Conservation (phyloP, 306 rosid species). For the Vigna mungo region DNA sequence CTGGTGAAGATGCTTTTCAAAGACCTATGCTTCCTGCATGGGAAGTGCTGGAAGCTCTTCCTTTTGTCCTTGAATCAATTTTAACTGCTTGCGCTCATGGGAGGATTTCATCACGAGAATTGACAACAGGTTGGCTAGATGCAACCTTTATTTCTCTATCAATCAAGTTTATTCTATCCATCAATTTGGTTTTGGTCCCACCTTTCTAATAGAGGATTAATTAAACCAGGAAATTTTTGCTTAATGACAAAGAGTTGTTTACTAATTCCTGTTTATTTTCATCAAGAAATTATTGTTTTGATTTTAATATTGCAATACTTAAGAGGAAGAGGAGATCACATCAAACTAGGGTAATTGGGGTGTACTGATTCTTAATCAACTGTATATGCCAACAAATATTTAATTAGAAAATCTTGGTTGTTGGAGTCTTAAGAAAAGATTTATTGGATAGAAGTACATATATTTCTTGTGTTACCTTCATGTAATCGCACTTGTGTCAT, state of each 20-base stretch:
- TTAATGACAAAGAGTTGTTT: slow-evolving; percentile 6
- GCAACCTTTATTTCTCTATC: slow-evolving; percentile 39
- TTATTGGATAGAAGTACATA: slow-evolving; percentile 27
- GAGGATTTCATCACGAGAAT: slow-evolving; percentile 77
- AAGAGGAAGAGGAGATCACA: slow-evolving; percentile 4
- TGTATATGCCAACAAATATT: slow-evolving; percentile 19
- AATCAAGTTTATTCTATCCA: slow-evolving; percentile 35
- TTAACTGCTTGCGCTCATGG: slow-evolving; percentile 85
- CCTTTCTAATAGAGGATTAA: slow-evolving; percentile 26
- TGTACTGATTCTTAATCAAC: slow-evolving; percentile 8
- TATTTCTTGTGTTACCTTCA: slow-evolving; percentile 40
- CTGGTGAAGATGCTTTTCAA: slow-evolving; percentile 63
- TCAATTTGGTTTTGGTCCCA: slow-evolving; percentile 16
- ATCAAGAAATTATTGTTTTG: slow-evolving; percentile 12
- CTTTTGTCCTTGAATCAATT: slow-evolving; percentile 77
- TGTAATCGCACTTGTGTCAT: slow-evolving; percentile 38
- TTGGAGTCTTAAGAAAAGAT: slow-evolving; percentile 13
- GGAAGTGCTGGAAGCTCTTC: slow-evolving; percentile 83
- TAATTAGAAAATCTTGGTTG: slow-evolving; percentile 21
- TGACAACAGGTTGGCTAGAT: slow-evolving; percentile 73
- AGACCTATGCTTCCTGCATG: slow-evolving; percentile 76
- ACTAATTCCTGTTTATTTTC: slow-evolving; percentile 18
- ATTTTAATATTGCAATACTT: slow-evolving; percentile 2
- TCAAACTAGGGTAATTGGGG: slow-evolving; percentile 39
- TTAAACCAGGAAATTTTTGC: slow-evolving; percentile 38